Evolutionary conservation across 768 basidiomycete genomes (phyloP).

Genomic region (Leccinellum albellum): DNA sequence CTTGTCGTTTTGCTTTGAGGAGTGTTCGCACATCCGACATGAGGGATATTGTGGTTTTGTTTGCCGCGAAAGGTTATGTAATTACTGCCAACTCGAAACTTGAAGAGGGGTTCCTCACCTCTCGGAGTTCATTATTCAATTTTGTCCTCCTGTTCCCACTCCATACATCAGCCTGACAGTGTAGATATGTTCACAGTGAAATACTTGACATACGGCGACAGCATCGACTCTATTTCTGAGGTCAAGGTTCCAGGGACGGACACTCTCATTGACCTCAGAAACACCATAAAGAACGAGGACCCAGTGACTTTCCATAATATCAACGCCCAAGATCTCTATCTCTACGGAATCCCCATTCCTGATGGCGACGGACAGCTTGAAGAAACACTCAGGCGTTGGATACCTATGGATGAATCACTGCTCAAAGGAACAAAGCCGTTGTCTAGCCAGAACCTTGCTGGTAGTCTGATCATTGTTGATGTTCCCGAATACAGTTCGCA

Average conservation of each 20-base stretch:
- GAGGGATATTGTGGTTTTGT: background rate
- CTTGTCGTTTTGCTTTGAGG: conserved; percentile 79
- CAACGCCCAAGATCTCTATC: background rate
- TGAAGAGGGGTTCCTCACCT: too few species aligned
- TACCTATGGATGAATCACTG: background rate
- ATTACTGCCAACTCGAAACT: too few species aligned
- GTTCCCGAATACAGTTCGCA: background rate
- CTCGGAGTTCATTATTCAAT: too few species aligned
- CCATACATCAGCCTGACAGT: too few species aligned
- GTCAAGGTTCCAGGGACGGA: conserved; percentile 3
- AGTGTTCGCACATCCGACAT: conserved; percentile 84
- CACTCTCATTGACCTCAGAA: background rate
- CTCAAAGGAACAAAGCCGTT: background rate
- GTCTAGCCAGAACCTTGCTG: background rate
- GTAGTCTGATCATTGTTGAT: background rate
- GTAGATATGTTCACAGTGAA: background rate
- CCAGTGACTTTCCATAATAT: background rate
- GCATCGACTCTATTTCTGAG: background rate
- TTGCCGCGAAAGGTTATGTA: background rate
- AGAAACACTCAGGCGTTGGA: background rate
- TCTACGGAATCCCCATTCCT: background rate
- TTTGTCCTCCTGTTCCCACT: too few species aligned
- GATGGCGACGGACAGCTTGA: background rate
- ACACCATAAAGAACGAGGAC: conserved; percentile 1
- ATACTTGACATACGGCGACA: background rate